These are phyloP conservation scores for Streptanthus diversifolius DNA, from an alignment of 345 rosid species.

Conservation along the genomic window DNA sequence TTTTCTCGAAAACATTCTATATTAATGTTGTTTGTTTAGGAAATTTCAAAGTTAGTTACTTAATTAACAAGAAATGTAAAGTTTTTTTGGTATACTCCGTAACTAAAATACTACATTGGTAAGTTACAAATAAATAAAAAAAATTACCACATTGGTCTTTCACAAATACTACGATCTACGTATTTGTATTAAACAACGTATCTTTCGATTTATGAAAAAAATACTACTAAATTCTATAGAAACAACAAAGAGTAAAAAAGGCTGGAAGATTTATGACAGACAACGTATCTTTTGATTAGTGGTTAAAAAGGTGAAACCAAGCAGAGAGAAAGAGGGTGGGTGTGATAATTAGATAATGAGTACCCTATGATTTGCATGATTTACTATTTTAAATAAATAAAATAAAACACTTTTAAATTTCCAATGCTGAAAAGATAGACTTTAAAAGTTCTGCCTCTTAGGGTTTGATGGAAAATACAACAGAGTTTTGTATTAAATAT, in stretches of 20 bases:
- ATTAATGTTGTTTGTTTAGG: no score
- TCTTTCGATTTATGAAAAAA: neutral
- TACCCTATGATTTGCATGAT: conserved; percentile 81
- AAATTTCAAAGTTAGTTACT: no score
- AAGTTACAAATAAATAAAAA: neutral
- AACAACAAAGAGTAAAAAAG: neutral
- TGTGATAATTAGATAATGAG: conserved; percentile 80
- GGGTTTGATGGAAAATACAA: conserved; percentile 33
- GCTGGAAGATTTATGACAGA: conserved; percentile 2
- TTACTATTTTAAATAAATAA: conserved; percentile 11
- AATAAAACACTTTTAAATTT: conserved; percentile 7
- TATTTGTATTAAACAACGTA: neutral
- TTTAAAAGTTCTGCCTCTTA: conserved; percentile 26
- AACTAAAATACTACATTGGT: neutral
- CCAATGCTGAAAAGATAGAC: conserved; percentile 21
- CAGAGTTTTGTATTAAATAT: conserved; percentile 18
- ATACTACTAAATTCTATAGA: neutral
- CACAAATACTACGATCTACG: neutral
- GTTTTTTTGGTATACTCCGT: no score
- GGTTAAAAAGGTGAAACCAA: conserved; percentile 31
- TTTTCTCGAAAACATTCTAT: no score
- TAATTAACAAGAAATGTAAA: no score
- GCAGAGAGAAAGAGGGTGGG: conserved; percentile 28
- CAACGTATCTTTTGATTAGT: conserved; percentile 23
- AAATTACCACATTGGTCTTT: neutral